phyloP scores from a whole-genome alignment of 2,329 filamentous ascomycete species.

The Aspergillus terreus region DNA sequence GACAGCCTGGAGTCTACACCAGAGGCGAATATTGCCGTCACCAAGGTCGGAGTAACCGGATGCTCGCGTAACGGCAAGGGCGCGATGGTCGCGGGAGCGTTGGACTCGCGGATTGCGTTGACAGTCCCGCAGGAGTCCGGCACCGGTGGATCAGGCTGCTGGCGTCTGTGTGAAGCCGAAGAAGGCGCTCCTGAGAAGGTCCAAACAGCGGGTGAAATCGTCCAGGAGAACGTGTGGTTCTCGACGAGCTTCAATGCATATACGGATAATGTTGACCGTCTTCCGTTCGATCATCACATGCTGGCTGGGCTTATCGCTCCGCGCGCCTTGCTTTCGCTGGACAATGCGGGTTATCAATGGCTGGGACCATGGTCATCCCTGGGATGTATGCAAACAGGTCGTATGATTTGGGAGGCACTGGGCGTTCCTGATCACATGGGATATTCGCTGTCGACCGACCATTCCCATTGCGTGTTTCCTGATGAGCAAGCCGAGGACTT shows the following conservation, averaged over 20 bases:
- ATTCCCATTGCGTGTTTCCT: slow-evolving; percentile 57
- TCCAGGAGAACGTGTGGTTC: slow-evolving; percentile 63
- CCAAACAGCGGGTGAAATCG: slow-evolving; percentile 58
- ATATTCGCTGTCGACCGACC: slow-evolving; percentile 53
- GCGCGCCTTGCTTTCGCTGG: slow-evolving; percentile 44
- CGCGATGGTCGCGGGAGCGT: slow-evolving; percentile 58
- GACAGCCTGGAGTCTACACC: slow-evolving; percentile 54
- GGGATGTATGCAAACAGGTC: slow-evolving; percentile 5
- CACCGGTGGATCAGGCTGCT: slow-evolving; percentile 59
- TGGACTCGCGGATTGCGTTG: slow-evolving; percentile 57
- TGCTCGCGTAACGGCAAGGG: slow-evolving; percentile 65
- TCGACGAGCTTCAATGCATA: slow-evolving; percentile 53
- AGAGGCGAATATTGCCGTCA: slow-evolving; percentile 47
- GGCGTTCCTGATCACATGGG: slow-evolving; percentile 43
- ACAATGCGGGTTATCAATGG: slow-evolving; percentile 9
- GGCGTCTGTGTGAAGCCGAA: slow-evolving; percentile 53
- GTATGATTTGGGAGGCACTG: slow-evolving; percentile 3
- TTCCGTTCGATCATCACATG: slow-evolving; percentile 58
- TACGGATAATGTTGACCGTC: slow-evolving; percentile 42
- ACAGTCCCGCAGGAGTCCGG: slow-evolving; percentile 62
- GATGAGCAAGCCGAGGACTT: slow-evolving; percentile 51
- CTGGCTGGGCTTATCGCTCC: slow-evolving; percentile 56
- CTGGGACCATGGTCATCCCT: slow-evolving; percentile 4
- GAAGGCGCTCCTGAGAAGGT: slow-evolving; percentile 55
- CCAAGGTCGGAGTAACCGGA: slow-evolving; percentile 55